Conservation (phyloP, 352 stramenopile genomes). For the Phytophthora pisi region DNA sequence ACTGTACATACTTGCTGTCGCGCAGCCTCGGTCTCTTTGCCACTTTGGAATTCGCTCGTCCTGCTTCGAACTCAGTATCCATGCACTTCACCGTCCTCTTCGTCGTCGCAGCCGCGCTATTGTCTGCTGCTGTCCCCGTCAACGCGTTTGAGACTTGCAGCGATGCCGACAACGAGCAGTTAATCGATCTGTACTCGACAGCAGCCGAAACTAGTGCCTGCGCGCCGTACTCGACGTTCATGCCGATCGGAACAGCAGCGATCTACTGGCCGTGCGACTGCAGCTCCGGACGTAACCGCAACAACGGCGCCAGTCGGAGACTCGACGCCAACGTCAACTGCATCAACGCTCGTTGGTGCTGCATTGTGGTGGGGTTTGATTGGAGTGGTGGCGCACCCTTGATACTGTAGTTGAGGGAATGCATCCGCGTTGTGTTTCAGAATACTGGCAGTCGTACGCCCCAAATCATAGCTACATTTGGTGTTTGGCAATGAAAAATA, state of each 20-base stretch:
- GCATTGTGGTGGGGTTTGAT: not conserved
- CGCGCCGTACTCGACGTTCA: not conserved
- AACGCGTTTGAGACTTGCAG: not conserved
- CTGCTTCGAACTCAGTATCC: not conserved
- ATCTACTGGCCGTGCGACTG: not conserved
- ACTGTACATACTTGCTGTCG: not conserved
- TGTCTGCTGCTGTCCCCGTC: not conserved
- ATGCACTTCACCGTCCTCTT: not conserved
- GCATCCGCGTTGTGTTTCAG: not conserved
- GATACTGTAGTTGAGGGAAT: not conserved
- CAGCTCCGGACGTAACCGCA: not conserved
- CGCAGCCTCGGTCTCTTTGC: not conserved
- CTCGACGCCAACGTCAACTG: not conserved
- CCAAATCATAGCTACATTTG: no score
- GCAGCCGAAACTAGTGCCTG: not conserved
- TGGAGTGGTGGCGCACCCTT: not conserved
- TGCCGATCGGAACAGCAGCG: not conserved
- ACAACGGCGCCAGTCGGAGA: not conserved
- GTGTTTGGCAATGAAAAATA: no score
- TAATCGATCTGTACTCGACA: not conserved
- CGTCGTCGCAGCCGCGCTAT: not conserved
- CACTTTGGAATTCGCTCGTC: not conserved
- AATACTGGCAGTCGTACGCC: not conserved
- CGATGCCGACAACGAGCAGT: not conserved
- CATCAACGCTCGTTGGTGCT: not conserved